Percentiles rank a stretch among this genome's conserved stretches.
Conservation (phyloP, 257 asterid species). For the Handroanthus guayacan region DNA sequence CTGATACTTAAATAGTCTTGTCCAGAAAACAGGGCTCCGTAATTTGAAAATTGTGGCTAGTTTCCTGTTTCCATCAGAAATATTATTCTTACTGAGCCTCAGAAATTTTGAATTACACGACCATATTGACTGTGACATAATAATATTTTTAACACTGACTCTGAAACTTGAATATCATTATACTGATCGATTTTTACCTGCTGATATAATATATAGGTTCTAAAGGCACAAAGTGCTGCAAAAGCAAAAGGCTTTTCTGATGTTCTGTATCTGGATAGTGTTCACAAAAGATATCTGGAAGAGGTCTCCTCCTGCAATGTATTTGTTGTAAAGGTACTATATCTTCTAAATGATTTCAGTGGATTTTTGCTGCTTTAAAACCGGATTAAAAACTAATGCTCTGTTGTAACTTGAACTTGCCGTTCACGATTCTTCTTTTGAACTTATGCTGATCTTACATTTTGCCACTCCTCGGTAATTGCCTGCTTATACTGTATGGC, state of each 20-base stretch:
- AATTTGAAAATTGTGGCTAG: not conserved
- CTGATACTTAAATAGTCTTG: not conserved
- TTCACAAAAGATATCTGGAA: conserved; percentile 64
- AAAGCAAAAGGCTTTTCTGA: conserved; percentile 81
- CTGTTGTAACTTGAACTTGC: not conserved
- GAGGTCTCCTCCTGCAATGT: conserved; percentile 84
- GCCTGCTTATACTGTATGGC: not conserved
- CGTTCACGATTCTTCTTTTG: not conserved
- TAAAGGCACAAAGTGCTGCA: conserved; percentile 79
- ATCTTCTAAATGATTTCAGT: not conserved
- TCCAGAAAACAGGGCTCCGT: not conserved
- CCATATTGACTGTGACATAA: not conserved
- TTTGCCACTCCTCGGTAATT: not conserved
- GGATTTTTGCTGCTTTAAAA: not conserved
- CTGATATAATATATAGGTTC: conserved; percentile 34
- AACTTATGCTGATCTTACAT: not conserved
- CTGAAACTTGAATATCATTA: not conserved
- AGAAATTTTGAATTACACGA: not conserved
- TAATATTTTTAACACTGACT: not conserved
- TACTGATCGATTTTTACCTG: not conserved
- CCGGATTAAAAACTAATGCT: not conserved
- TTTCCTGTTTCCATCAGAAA: too few species aligned
- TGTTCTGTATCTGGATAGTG: conserved; percentile 74
- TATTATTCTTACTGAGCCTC: not conserved
- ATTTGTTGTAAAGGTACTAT: conserved; percentile 71